These are phyloP conservation scores for Candida nemodendra DNA, from an alignment of 805 yeast species.

Conservation along the genomic window DNA sequence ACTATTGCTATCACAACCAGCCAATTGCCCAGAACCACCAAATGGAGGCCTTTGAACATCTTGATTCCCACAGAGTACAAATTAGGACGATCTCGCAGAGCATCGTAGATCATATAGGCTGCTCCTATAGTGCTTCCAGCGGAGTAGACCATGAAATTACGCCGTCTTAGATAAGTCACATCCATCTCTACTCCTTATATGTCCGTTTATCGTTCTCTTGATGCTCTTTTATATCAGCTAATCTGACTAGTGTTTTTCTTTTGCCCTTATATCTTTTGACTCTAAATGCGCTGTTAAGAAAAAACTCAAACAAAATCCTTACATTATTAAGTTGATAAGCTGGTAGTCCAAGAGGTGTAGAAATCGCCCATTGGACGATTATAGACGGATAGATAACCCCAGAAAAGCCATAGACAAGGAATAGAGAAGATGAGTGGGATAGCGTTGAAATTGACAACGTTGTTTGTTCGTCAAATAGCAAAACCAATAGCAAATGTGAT, in stretches of 20 bases:
- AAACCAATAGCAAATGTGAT: slow-evolving; percentile 74
- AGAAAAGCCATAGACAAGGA: too few species aligned
- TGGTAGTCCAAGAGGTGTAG: too few species aligned
- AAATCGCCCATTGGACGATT: too few species aligned
- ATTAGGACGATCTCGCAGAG: slow-evolving; percentile 46
- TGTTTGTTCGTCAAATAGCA: slow-evolving; percentile 70
- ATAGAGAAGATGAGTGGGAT: slow-evolving; percentile 69
- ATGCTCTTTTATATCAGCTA: too few species aligned
- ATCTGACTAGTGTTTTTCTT: too few species aligned
- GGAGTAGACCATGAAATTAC: slow-evolving; percentile 24
- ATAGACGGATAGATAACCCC: too few species aligned
- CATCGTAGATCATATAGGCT: slow-evolving; percentile 34
- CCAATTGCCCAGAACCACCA: slow-evolving; percentile 44
- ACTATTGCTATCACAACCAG: slow-evolving; percentile 34
- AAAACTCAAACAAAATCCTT: too few species aligned
- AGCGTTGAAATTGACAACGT: slow-evolving; percentile 69
- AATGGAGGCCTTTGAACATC: slow-evolving; percentile 48
- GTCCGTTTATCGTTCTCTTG: too few species aligned
- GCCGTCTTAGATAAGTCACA: slow-evolving; percentile 5
- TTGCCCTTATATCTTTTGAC: too few species aligned
- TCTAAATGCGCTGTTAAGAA: too few species aligned
- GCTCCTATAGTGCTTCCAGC: slow-evolving; percentile 36
- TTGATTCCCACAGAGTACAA: slow-evolving; percentile 48
- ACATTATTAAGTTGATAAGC: too few species aligned
- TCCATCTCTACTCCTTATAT: slow-evolving; percentile 7